phyloP scores from a whole-genome alignment of 2,329 filamentous ascomycete species.

The Penicillium concentricum region DNA sequence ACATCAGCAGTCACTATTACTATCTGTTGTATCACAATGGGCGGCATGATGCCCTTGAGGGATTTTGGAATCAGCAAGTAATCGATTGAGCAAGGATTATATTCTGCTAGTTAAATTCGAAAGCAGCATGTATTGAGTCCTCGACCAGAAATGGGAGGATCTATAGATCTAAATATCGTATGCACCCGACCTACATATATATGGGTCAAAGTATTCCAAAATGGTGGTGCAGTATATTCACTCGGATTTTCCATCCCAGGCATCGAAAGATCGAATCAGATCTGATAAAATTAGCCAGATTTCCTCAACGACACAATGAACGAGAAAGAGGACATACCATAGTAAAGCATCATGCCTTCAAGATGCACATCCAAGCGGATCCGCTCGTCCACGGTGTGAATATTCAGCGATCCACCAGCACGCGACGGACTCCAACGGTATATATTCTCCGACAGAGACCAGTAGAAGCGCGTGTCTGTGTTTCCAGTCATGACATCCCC shows the following conservation, averaged over 20 bases:
- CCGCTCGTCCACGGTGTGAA: constrained; percentile 54
- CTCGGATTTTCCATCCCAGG: constrained; percentile 20
- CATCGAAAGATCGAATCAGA: constrained; percentile 34
- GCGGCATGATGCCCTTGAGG: no score
- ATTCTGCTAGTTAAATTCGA: background rate
- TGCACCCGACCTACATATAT: background rate
- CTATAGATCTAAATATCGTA: background rate
- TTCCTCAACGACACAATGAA: background rate
- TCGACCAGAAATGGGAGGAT: background rate
- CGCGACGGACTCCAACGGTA: constrained; percentile 53
- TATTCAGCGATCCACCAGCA: constrained; percentile 44
- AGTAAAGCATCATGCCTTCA: constrained; percentile 45
- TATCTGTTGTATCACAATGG: no score
- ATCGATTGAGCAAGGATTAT: background rate
- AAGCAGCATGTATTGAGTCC: background rate
- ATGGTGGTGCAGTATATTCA: constrained; percentile 1
- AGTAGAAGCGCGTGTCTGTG: constrained; percentile 55
- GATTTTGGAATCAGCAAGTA: background rate
- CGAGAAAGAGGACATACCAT: constrained; percentile 30
- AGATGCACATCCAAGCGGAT: constrained; percentile 45
- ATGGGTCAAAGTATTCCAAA: background rate
- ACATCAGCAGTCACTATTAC: background rate
- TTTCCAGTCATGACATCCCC: constrained; percentile 54
- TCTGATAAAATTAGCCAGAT: constrained; percentile 20
- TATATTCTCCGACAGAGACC: constrained; percentile 53